These are phyloP conservation scores for Asparagopsis taxiformis DNA, from an alignment of 31 red algal genomes.

Conservation along the genomic window DNA sequence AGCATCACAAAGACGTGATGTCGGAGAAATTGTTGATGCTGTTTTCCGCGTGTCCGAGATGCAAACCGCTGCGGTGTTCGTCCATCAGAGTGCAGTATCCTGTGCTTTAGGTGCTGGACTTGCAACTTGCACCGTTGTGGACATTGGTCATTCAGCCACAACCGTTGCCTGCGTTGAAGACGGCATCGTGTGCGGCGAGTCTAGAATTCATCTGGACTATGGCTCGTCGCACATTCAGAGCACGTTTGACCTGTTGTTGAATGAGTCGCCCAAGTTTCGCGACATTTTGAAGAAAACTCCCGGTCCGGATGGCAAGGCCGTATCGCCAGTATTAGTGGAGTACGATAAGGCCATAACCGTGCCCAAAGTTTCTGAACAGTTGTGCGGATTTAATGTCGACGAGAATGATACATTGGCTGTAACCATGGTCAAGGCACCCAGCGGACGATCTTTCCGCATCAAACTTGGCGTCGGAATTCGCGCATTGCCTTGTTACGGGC, in stretches of 20 bases:
- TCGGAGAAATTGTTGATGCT: conserved; percentile 52
- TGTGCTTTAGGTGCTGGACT: conserved; percentile 62
- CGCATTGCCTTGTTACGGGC: conserved; percentile 51
- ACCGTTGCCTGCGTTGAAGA: conserved; percentile 62
- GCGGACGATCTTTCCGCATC: conserved; percentile 45
- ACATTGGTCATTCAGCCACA: conserved; percentile 69
- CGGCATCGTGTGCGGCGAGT: conserved; percentile 52
- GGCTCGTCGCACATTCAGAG: conserved; percentile 61
- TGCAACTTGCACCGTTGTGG: conserved; percentile 47
- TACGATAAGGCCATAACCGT: conserved; percentile 24
- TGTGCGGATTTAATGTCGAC: conserved; percentile 51
- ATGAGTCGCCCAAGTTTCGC: conserved; percentile 21
- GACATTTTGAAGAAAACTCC: conserved; percentile 11
- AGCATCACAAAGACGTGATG: conserved; percentile 47
- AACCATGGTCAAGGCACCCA: conserved; percentile 32
- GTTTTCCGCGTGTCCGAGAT: conserved; percentile 34
- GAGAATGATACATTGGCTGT: conserved; percentile 66
- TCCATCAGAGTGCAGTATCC: conserved; percentile 63
- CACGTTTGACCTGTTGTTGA: conserved; percentile 43
- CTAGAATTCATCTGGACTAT: conserved; percentile 61
- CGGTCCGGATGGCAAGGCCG: conserved; percentile 3
- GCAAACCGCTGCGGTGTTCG: conserved; percentile 56
- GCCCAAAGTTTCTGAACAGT: conserved; percentile 44
- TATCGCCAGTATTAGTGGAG: conserved; percentile 1
- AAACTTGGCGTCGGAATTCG: conserved; percentile 58